Evolutionary conservation across 306 rosid species (phyloP).

Genomic region (Cucumis cinereus): DNA sequence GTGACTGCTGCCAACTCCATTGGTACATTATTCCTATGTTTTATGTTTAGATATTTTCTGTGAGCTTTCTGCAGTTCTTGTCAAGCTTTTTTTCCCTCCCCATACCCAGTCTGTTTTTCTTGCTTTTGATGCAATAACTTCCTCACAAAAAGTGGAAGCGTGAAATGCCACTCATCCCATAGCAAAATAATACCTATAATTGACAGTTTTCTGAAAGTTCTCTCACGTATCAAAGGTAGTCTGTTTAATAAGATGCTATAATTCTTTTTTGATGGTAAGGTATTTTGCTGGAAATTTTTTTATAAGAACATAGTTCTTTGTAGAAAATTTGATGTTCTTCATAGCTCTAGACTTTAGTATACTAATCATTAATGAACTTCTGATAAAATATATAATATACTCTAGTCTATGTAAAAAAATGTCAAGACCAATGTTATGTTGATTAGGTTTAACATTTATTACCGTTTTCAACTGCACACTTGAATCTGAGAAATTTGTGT

Average conservation of each 20-base stretch:
- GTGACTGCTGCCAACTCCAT: conserved; percentile 15
- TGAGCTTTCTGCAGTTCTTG: background rate
- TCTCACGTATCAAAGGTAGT: background rate
- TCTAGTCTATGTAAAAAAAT: background rate
- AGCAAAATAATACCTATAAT: background rate
- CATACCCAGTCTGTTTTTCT: background rate
- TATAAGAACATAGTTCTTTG: background rate
- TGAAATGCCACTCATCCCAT: background rate
- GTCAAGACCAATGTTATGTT: background rate
- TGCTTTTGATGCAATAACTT: background rate
- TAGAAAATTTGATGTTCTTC: background rate
- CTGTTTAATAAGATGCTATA: background rate
- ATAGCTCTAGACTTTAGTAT: background rate
- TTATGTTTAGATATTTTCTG: background rate
- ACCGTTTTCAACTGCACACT: background rate
- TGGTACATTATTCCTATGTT: background rate
- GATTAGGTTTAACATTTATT: background rate
- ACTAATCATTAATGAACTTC: background rate
- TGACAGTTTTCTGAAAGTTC: background rate
- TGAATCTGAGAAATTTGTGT: conserved; percentile 13
- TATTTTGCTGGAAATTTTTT: background rate
- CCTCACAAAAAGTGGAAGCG: background rate
- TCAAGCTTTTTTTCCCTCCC: background rate
- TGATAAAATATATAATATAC: background rate
- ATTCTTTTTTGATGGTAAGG: background rate